Conservation (phyloP, 306 rosid species). For the Bauhinia variegata region DNA sequence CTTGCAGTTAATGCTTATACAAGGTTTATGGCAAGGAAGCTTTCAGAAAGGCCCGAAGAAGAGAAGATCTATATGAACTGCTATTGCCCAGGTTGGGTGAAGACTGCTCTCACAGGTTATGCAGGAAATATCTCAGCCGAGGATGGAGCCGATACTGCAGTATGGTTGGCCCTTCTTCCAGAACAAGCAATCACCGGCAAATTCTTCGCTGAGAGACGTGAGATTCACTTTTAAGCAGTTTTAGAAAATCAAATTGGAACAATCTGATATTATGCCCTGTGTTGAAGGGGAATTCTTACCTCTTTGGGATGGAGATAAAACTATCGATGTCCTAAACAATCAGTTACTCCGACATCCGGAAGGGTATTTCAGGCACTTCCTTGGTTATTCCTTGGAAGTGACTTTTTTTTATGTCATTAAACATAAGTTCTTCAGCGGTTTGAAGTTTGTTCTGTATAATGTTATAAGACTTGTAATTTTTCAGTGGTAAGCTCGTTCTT, state of each 20-base stretch:
- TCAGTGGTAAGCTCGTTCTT: background rate
- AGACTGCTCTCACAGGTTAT: conserved; percentile 88
- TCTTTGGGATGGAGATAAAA: no score
- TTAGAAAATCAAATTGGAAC: conserved; percentile 6
- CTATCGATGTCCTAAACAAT: background rate
- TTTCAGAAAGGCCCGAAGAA: conserved; percentile 61
- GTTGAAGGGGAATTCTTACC: no score
- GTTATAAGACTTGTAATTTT: conserved; percentile 1
- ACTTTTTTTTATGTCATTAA: conserved; percentile 1
- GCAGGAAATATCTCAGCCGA: conserved; percentile 80
- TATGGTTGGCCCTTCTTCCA: conserved; percentile 89
- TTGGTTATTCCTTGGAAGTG: no score
- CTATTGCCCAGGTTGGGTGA: conserved; percentile 93
- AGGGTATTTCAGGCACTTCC: conserved; percentile 21
- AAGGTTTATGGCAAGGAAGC: conserved; percentile 64
- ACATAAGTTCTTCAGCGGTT: conserved; percentile 15
- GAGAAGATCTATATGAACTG: conserved; percentile 76
- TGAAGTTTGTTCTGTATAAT: conserved; percentile 15
- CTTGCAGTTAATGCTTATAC: conserved; percentile 82
- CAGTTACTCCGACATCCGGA: background rate
- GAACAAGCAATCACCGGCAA: conserved; percentile 75
- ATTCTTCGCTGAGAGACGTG: conserved; percentile 85
- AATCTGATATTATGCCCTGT: background rate
- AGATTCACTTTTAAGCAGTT: conserved; percentile 57
- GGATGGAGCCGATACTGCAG: conserved; percentile 91